Evolutionary conservation across 805 yeast species (phyloP).

Genomic region (Clavispora santaluciae): DNA sequence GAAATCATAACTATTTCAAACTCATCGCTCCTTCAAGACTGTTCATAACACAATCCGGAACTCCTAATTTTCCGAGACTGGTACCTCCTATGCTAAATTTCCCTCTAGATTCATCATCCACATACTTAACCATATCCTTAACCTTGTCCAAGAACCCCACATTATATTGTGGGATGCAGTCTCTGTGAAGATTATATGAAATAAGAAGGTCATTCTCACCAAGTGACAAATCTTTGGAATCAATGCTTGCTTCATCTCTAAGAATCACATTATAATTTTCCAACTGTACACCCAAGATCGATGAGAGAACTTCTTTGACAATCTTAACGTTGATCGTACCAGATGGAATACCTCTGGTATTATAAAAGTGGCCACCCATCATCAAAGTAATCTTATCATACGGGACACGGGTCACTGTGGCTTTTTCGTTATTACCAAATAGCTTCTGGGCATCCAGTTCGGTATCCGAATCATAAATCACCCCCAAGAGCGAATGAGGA

Average conservation of each 20-base stretch:
- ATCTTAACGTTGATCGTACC: slow-evolving; percentile 20
- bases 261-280: slow-evolving; percentile 19
- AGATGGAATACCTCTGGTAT: slow-evolving; percentile 29
- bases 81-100: slow-evolving; percentile 69
- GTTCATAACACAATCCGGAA: slow-evolving; percentile 77
- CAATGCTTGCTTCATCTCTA: slow-evolving; percentile 21
- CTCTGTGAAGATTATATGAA: slow-evolving; percentile 28
- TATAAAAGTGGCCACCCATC: slow-evolving; percentile 75
- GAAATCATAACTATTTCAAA: slow-evolving; percentile 1
- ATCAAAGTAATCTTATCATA: slow-evolving; percentile 79
- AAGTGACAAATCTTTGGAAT: slow-evolving; percentile 10
- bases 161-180: slow-evolving; percentile 76
- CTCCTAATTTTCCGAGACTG: slow-evolving; percentile 72
- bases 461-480: slow-evolving; percentile 84
- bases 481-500: slow-evolving; percentile 66
- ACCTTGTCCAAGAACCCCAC: slow-evolving; percentile 56
- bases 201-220: slow-evolving; percentile 24
- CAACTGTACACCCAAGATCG: slow-evolving; percentile 22
- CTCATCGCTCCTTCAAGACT: slow-evolving; percentile 52
- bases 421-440: slow-evolving; percentile 12
- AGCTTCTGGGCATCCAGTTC: slow-evolving; percentile 44
- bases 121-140: slow-evolving; percentile 28
- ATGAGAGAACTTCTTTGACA: slow-evolving; percentile 21
- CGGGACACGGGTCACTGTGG: slow-evolving; percentile 17
- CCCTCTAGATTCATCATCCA: slow-evolving; percentile 27